Evolutionary conservation across 2,329 filamentous ascomycete genomes (phyloP).

Genomic region (Trichoderma asperellum): DNA sequence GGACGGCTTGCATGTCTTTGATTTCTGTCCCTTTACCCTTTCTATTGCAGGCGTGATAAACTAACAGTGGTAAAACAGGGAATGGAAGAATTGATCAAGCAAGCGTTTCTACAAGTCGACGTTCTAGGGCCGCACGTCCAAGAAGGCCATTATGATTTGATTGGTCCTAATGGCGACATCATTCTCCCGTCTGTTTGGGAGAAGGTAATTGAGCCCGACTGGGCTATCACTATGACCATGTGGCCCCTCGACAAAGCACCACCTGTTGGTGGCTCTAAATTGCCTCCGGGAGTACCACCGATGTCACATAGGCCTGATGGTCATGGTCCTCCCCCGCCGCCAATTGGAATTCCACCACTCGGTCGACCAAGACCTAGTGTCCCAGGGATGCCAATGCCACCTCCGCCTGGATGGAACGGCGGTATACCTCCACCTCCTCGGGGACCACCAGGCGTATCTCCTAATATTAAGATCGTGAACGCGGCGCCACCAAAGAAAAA

Average conservation of each 20-base stretch:
- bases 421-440: slow-evolving; percentile 6
- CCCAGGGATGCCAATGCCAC: not conserved
- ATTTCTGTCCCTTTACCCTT: not conserved
- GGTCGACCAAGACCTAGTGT: slow-evolving; percentile 24
- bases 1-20: not conserved
- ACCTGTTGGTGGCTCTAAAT: slow-evolving; percentile 33
- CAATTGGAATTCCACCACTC: slow-evolving; percentile 27
- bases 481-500: slow-evolving; percentile 31
- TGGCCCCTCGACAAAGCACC: slow-evolving; percentile 58
- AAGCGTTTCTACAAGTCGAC: slow-evolving; percentile 80
- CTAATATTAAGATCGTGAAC: slow-evolving; percentile 31
- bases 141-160: slow-evolving; percentile 78
- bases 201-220: slow-evolving; percentile 75
- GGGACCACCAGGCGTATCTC: slow-evolving; percentile 4
- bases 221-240: slow-evolving; percentile 60
- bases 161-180: slow-evolving; percentile 79
- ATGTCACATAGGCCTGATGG: slow-evolving; percentile 6
- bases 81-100: slow-evolving; percentile 84
- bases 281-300: slow-evolving; percentile 31
- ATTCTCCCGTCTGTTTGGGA: slow-evolving; percentile 81
- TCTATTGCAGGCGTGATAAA: not conserved
- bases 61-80: slow-evolving; percentile 54
- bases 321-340: slow-evolving; percentile 7
- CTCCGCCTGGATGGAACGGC: slow-evolving; percentile 30
- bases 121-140: slow-evolving; percentile 75